Conservation (phyloP, 129 eudicot genomes). For the Centaurea solstitialis region DNA sequence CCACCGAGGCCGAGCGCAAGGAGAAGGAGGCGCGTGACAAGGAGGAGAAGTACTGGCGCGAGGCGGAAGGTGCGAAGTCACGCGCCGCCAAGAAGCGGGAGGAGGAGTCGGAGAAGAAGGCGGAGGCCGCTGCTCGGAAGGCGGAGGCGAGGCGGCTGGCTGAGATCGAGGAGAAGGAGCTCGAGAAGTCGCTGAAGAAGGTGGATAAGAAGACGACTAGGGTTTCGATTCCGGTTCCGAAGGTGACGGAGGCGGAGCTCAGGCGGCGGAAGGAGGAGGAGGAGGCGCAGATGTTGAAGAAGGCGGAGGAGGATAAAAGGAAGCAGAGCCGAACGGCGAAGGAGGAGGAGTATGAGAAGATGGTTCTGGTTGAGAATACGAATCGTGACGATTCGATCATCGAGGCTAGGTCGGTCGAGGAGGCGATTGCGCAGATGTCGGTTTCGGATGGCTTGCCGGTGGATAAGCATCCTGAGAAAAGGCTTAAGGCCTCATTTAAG, state of each 20-base stretch:
- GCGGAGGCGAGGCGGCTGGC: constrained; percentile 84
- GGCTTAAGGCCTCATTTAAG: constrained; percentile 91
- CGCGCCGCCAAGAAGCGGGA: constrained; percentile 93
- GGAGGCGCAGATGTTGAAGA: constrained; percentile 48
- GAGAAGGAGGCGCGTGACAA: constrained; percentile 68
- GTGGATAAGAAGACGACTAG: constrained; percentile 83
- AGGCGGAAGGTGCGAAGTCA: constrained; percentile 90
- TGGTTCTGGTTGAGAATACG: constrained; percentile 64
- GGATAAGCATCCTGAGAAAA: constrained; percentile 91
- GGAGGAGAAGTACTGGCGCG: constrained; percentile 94
- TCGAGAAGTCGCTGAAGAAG: constrained; percentile 69
- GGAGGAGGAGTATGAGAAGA: constrained; percentile 90
- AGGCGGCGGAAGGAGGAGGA: constrained; percentile 73
- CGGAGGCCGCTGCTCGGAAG: constrained; percentile 80
- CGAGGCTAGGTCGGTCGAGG: constrained; percentile 83
- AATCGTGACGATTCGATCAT: constrained; percentile 77
- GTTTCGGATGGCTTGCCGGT: constrained; percentile 57
- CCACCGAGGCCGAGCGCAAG: constrained; percentile 80
- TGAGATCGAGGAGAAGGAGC: constrained; percentile 81
- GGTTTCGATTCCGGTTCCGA: constrained; percentile 75
- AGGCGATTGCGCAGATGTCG: constrained; percentile 76
- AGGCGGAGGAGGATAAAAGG: constrained; percentile 75
- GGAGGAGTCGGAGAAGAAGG: constrained; percentile 88
- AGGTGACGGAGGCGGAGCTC: constrained; percentile 94
- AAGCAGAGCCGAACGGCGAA: constrained; percentile 63